Percentiles rank a stretch among this genome's conserved stretches.
phyloP scores from a whole-genome alignment of 1,139 yeast genomes.

The Williopsis jadinii region DNA sequence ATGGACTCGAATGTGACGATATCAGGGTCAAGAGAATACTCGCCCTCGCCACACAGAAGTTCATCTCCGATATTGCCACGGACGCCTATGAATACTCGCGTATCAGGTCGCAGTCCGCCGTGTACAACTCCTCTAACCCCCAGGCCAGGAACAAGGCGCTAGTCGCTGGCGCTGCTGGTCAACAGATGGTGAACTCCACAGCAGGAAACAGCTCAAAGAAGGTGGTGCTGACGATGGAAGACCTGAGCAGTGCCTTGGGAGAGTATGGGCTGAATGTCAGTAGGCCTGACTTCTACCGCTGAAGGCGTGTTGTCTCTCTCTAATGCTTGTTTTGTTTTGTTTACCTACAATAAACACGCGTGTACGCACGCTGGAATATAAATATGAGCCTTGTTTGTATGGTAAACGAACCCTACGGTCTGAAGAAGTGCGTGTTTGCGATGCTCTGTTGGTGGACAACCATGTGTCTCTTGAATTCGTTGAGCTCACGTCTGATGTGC shows the following conservation, averaged over 20 bases:
- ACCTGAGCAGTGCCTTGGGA: conserved; percentile 75
- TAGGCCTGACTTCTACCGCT: conserved; percentile 90
- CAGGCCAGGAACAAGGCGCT: conserved; percentile 79
- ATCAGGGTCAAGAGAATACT: conserved; percentile 73
- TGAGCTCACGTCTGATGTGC: conserved; percentile 23
- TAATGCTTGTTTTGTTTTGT: neutral
- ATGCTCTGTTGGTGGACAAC: conserved; percentile 21
- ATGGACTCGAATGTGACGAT: conserved; percentile 83
- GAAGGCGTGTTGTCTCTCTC: conserved; percentile 6
- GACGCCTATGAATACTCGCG: conserved; percentile 96
- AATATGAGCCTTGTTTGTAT: no score
- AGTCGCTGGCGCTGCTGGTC: conserved; percentile 57
- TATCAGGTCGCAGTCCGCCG: conserved; percentile 78
- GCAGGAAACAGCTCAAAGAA: conserved; percentile 67
- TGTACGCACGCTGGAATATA: no score
- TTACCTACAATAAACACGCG: no score
- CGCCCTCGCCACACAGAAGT: conserved; percentile 94
- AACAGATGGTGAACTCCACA: conserved; percentile 23
- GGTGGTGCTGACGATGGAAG: conserved; percentile 82
- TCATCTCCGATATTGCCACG: conserved; percentile 87
- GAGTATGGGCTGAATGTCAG: conserved; percentile 91
- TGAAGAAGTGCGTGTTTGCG: conserved; percentile 23
- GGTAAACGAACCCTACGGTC: conserved; percentile 3
- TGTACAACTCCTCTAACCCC: conserved; percentile 77
- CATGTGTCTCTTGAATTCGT: conserved; percentile 24